Conservation (phyloP, 1,139 yeast species). For the Sugiyamaella pinicola region DNA sequence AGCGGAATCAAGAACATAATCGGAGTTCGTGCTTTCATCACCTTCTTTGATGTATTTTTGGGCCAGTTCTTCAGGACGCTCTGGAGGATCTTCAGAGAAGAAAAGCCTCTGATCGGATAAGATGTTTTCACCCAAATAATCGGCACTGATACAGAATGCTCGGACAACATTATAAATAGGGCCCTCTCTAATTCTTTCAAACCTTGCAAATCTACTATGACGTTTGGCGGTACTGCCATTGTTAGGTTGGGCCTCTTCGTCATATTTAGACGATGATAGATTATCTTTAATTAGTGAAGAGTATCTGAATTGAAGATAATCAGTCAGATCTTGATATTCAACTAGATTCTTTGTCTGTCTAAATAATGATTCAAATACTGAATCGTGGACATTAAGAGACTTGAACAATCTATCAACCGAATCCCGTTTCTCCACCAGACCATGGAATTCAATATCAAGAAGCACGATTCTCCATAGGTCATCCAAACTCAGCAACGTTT, state of each 20-base stretch:
- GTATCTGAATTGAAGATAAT: slow-evolving; percentile 79
- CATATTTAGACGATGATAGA: slow-evolving; percentile 32
- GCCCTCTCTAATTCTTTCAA: slow-evolving; percentile 74
- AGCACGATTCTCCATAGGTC: slow-evolving; percentile 91
- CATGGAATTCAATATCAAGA: slow-evolving; percentile 86
- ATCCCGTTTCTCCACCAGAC: slow-evolving; percentile 73
- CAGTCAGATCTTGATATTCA: slow-evolving; percentile 85
- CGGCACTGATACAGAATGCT: slow-evolving; percentile 76
- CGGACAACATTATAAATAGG: slow-evolving; percentile 67
- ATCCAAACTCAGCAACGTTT: slow-evolving; percentile 51
- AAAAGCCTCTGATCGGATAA: slow-evolving; percentile 71
- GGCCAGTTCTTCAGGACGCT: slow-evolving; percentile 66
- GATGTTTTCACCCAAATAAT: slow-evolving; percentile 82
- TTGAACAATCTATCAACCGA: slow-evolving; percentile 62
- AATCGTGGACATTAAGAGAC: slow-evolving; percentile 59
- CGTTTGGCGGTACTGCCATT: slow-evolving; percentile 46
- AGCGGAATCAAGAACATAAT: slow-evolving; percentile 72
- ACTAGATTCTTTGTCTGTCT: slow-evolving; percentile 65
- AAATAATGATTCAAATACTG: slow-evolving; percentile 58
- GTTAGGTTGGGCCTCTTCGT: slow-evolving; percentile 28
- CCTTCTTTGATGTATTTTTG: slow-evolving; percentile 46
- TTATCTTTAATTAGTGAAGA: slow-evolving; percentile 65
- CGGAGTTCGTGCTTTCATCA: slow-evolving; percentile 46
- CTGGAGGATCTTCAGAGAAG: slow-evolving; percentile 65
- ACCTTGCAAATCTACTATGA: slow-evolving; percentile 71